These are phyloP conservation scores for Penicillium sp. DNA, from an alignment of 2,329 filamentous ascomycete species.

Conservation along the genomic window DNA sequence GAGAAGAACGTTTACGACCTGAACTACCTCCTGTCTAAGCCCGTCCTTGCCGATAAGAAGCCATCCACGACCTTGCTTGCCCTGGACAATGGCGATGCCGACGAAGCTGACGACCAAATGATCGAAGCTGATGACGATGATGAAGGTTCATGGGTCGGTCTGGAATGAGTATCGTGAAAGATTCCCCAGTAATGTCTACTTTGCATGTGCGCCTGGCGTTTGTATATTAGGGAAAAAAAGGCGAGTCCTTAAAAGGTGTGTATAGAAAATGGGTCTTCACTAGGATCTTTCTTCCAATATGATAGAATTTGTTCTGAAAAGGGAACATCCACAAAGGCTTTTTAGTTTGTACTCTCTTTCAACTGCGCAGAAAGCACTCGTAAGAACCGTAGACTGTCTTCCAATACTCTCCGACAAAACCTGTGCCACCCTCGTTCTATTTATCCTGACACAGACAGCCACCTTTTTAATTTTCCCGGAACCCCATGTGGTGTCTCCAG, in stretches of 20 bases:
- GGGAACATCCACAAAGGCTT: background rate
- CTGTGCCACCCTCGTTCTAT: slow-evolving; percentile 22
- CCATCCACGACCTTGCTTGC: slow-evolving; percentile 35
- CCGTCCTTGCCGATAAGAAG: slow-evolving; percentile 42
- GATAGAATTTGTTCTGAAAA: background rate
- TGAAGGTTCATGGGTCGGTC: slow-evolving; percentile 58
- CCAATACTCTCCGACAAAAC: slow-evolving; percentile 23
- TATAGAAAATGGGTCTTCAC: slow-evolving; percentile 13
- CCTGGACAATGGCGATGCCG: slow-evolving; percentile 32
- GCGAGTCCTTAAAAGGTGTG: slow-evolving; percentile 24
- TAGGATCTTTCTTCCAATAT: background rate
- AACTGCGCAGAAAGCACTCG: too few relatives aligned
- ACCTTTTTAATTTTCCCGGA: background rate
- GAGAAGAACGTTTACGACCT: slow-evolving; percentile 90
- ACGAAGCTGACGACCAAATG: slow-evolving; percentile 36
- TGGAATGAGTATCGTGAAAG: slow-evolving; percentile 46
- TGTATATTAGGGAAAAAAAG: slow-evolving; percentile 20
- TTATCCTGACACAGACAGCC: slow-evolving; percentile 6
- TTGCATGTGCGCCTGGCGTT: slow-evolving; percentile 37
- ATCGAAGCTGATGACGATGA: slow-evolving; percentile 47
- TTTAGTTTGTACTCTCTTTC: background rate
- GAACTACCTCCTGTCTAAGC: slow-evolving; percentile 72
- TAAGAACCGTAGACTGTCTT: background rate
- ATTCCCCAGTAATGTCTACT: slow-evolving; percentile 27
- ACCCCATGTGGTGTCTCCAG: background rate